Conservation (phyloP, 2,329 filamentous ascomycete genomes). For the Aphanocladium album region DNA sequence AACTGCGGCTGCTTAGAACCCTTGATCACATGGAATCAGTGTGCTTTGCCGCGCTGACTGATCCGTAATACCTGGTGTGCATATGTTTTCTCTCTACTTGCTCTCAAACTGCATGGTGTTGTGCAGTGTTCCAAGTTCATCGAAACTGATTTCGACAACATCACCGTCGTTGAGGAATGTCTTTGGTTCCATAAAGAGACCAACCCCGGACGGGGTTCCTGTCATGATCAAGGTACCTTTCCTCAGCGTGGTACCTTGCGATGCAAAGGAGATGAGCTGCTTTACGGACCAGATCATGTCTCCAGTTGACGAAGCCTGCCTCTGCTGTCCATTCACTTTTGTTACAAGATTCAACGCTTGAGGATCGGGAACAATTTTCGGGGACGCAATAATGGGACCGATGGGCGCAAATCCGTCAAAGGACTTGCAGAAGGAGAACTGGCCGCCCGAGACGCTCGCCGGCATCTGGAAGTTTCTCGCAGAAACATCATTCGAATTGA, state of each 20-base stretch:
- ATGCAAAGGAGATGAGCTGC: slow-evolving; percentile 37
- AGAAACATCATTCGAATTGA: slow-evolving; percentile 49
- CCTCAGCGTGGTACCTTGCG: slow-evolving; percentile 32
- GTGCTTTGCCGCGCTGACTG: too few species aligned
- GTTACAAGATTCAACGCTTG: slow-evolving; percentile 17
- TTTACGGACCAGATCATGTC: slow-evolving; percentile 43
- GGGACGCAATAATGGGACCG: slow-evolving; percentile 34
- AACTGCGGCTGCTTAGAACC: too few species aligned
- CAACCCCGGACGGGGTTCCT: slow-evolving; percentile 40
- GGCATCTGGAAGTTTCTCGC: slow-evolving; percentile 47
- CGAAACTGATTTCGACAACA: slow-evolving; percentile 23
- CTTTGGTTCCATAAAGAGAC: slow-evolving; percentile 23
- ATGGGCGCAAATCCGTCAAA: slow-evolving; percentile 47
- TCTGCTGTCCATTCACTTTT: slow-evolving; percentile 39
- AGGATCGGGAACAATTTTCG: slow-evolving; percentile 18
- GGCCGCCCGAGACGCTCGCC: slow-evolving; percentile 22
- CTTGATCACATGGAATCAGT: too few species aligned
- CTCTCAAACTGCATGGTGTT: slow-evolving; percentile 1
- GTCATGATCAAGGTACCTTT: slow-evolving; percentile 45
- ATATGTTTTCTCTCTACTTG: neutral
- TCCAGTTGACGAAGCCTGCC: slow-evolving; percentile 36
- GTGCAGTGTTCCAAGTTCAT: neutral
- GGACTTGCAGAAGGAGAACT: slow-evolving; percentile 49
- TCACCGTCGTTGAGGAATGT: slow-evolving; percentile 30
- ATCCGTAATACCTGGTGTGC: neutral